Percentiles rank a stretch among this genome's conserved stretches.
Conservation (phyloP, 1,139 yeast genomes). For the Pichia sp. region DNA sequence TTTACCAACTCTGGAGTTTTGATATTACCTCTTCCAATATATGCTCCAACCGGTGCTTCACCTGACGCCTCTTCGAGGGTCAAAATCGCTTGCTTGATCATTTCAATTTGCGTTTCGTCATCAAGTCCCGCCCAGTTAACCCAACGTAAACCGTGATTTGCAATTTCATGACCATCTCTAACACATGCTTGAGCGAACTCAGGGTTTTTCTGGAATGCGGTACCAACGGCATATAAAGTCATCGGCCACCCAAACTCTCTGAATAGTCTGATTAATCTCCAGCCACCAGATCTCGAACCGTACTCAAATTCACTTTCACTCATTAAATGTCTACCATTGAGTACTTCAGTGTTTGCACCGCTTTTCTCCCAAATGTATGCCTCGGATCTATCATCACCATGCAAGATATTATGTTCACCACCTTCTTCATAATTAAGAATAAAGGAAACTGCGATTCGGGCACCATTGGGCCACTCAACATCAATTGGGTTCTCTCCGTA, state of each 20-base stretch:
- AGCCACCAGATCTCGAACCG: conserved; percentile 37
- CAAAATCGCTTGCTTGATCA: conserved; percentile 31
- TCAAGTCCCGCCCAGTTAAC: conserved; percentile 30
- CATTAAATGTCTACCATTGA: conserved; percentile 28
- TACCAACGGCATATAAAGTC: conserved; percentile 38
- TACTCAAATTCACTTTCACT: conserved; percentile 36
- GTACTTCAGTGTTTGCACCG: conserved; percentile 16
- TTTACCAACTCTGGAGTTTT: conserved; percentile 33
- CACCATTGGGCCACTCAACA: conserved; percentile 35
- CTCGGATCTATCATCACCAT: conserved; percentile 34
- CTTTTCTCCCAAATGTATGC: conserved; percentile 22
- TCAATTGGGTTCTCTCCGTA: conserved; percentile 30
- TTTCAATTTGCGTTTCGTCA: conserved; percentile 33
- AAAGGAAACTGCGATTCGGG: conserved; percentile 36
- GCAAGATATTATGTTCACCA: conserved; percentile 33
- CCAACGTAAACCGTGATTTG: conserved; percentile 39
- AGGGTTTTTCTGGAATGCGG: conserved; percentile 35
- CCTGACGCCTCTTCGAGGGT: conserved; percentile 32
- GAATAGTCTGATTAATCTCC: conserved; percentile 36
- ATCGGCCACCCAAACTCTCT: conserved; percentile 31
- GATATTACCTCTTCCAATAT: conserved; percentile 34
- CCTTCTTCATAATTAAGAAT: conserved; percentile 39
- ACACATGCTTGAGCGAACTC: conserved; percentile 34
- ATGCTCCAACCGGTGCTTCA: conserved; percentile 35
- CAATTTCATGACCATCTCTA: conserved; percentile 38